Base-by-base conservation (phyloP, 495 filamentous ascomycete species). In the Endocarpon pusillum region DNA sequence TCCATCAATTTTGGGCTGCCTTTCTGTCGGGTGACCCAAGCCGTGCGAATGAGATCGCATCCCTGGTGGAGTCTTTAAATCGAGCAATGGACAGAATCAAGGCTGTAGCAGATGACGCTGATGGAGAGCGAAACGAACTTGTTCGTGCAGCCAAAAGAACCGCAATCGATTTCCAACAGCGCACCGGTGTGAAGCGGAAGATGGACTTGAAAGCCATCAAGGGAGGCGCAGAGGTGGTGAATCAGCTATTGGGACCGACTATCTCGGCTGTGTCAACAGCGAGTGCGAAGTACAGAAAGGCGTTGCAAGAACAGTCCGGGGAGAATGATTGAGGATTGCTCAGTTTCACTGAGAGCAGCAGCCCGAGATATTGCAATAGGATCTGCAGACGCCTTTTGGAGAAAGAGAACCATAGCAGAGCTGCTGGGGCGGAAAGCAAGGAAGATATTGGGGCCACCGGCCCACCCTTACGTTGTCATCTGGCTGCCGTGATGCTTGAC, bases 1-100 rank as follows among this genome's bases (percentile, higher is more conserved):
- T 97, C n/a, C 76, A 81, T 41, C 86, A 96, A 48, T 97, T 94
- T 61, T 96, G 86, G 86, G 61, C 69, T 22, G 71, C 81, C 3
- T 94, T 89, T 45, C 59, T 87, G 5, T 93, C 85, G 0, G 83
- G 81, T 2, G 78, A 89, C 49, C 58, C 78, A 5, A 71, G 75
- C 27, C 73, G 78, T n/a, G 74, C 78, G 0, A 57, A 59, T 16
- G 85, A 94, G 48, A 62, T 91, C 1, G 66, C 69, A 2, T 78
- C 75, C 22, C 59, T 93, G 22, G 72, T 79, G 11, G 78, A 91
- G 42, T 78, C 82, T 3, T 61, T 97, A 11, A 64, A 68, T 22
- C 67, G 78, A 34, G 80, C 78, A 2, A 62, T 70, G 36, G 76
- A 77, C n/a, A 67, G 89, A 8, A 83, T 96, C 47, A 66, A 78